A percentile compares a stretch with the other conserved stretches of the same genome.
Conservation (phyloP, 495 filamentous ascomycete species). For the Glonium stellatum region DNA sequence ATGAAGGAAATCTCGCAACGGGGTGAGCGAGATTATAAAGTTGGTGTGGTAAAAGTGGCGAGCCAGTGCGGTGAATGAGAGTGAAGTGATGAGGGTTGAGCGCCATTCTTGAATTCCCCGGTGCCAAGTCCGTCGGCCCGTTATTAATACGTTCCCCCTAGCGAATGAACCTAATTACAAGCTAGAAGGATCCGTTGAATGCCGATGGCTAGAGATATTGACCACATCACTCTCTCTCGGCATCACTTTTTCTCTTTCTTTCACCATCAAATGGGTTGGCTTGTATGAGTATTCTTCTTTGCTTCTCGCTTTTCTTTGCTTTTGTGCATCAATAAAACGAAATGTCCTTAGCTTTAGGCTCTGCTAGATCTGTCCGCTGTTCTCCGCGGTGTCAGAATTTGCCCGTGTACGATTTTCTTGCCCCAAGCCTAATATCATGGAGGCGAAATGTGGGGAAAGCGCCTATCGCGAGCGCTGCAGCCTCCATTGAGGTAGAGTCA, state of each 20-base stretch:
- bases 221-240: neutral
- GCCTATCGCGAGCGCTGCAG: neutral
- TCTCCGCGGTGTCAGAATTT: neutral
- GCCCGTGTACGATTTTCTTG: slow-evolving; percentile 30
- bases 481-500: slow-evolving; percentile 4
- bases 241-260: neutral
- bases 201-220: neutral
- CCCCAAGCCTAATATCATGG: slow-evolving; percentile 22
- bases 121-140: neutral
- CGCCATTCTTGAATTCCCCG: neutral
- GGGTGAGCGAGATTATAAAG: neutral
- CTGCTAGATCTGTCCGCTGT: slow-evolving; percentile 4
- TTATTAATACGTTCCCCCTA: neutral
- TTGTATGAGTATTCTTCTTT: neutral
- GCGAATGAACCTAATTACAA: neutral
- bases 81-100: neutral
- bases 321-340: neutral
- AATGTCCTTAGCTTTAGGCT: slow-evolving; percentile 5
- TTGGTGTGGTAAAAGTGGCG: neutral
- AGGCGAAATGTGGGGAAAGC: neutral
- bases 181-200: neutral
- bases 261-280: neutral
- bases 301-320: too few species aligned
- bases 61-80: neutral
- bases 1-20: too few species aligned